phyloP scores from a whole-genome alignment of 768 basidiomycete genomes.

The Mycena alexandri region DNA sequence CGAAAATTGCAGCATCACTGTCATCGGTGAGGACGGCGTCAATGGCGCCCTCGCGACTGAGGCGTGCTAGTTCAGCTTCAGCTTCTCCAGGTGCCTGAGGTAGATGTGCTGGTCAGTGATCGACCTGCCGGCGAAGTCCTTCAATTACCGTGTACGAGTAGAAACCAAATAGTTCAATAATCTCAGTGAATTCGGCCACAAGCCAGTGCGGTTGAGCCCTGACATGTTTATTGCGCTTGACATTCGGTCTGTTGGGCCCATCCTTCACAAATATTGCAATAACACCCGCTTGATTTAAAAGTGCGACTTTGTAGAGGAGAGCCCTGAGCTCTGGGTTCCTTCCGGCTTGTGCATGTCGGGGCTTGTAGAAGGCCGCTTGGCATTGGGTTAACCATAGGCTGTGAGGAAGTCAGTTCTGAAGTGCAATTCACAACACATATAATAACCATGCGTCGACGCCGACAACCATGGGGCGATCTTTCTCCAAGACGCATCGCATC shows the following conservation, averaged over 20 bases:
- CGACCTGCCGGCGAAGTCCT: too few species aligned
- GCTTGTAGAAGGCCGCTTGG: conserved; percentile 19
- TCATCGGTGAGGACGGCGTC: too few species aligned
- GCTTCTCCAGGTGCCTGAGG: too few species aligned
- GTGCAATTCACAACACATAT: too few species aligned
- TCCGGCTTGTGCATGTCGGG: conserved; percentile 44
- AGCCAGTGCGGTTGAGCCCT: conserved; percentile 5
- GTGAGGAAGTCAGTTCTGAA: too few species aligned
- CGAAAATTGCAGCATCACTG: too few species aligned
- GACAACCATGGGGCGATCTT: neutral
- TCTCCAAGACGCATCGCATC: neutral
- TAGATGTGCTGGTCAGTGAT: too few species aligned
- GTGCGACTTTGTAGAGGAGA: conserved; percentile 58
- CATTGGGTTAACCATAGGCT: conserved; percentile 33
- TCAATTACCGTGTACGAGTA: too few species aligned
- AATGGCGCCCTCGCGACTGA: too few species aligned
- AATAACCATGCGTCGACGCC: conserved; percentile 12
- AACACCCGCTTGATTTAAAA: conserved; percentile 52
- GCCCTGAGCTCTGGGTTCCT: conserved; percentile 58
- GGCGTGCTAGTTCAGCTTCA: too few species aligned
- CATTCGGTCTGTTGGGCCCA: conserved; percentile 55
- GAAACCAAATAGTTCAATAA: too few species aligned
- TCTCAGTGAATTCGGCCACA: too few species aligned
- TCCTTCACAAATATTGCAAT: conserved; percentile 65
- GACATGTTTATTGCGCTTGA: conserved; percentile 54